These are phyloP conservation scores for Linnemannia zychae DNA, from an alignment of 192 early-diverging fungal species.

Conservation along the genomic window DNA sequence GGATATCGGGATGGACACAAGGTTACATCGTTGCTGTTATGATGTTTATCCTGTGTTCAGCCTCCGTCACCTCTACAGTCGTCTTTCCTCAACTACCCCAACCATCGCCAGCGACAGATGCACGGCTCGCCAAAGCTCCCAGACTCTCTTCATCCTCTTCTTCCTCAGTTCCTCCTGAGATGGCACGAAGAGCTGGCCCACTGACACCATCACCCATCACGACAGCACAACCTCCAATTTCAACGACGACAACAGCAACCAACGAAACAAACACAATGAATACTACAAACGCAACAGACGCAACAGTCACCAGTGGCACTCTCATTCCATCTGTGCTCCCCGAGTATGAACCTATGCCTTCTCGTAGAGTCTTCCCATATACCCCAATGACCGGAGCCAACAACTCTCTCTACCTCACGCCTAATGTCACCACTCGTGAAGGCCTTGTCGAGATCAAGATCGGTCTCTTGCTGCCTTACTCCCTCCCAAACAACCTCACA, in stretches of 20 bases:
- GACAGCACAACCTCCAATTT: background rate
- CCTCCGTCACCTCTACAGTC: background rate
- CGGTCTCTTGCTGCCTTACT: constrained; percentile 44
- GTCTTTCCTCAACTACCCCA: background rate
- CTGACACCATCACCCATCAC: background rate
- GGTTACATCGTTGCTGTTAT: background rate
- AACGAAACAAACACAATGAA: background rate
- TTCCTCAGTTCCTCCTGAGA: background rate
- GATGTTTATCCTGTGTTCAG: background rate
- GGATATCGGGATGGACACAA: background rate
- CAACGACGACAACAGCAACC: background rate
- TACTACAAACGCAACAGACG: background rate
- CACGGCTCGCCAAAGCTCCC: background rate
- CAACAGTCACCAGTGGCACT: background rate
- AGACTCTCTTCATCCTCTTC: background rate
- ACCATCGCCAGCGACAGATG: background rate
- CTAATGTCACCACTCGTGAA: constrained; percentile 31
- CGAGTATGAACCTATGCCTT: constrained; percentile 23
- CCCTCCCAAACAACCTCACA: constrained; percentile 46
- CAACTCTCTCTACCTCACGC: constrained; percentile 39
- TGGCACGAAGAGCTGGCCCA: background rate
- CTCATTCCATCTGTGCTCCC: constrained; percentile 14
- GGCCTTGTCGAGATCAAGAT: constrained; percentile 46
- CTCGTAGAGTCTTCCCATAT: constrained; percentile 23
- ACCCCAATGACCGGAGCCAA: constrained; percentile 38